Evolutionary conservation across 176 grass and related monocot genomes (phyloP).

Genomic region (Eleusine coracana): DNA sequence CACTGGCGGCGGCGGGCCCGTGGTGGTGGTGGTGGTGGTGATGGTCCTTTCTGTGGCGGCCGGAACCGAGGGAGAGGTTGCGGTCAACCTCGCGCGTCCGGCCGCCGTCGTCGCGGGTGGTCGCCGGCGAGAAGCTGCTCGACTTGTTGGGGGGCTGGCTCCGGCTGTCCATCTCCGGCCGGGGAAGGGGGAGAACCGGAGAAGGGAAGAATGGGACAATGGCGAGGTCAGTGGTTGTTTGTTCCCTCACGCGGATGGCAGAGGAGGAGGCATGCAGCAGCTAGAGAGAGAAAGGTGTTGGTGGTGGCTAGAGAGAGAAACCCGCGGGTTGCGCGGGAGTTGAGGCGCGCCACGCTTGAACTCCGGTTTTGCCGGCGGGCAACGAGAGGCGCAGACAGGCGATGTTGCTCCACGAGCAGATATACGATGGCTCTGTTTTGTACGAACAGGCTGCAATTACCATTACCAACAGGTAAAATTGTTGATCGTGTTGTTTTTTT

Average conservation of each 20-base stretch:
- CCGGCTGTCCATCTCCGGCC: conserved; percentile 46
- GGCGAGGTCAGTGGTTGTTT: conserved; percentile 38
- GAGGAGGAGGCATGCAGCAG: not conserved
- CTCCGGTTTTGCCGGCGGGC: conserved; percentile 26
- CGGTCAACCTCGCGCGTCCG: conserved; percentile 65
- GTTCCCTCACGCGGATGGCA: conserved; percentile 17
- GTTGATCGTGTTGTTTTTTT: too few species aligned
- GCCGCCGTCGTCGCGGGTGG: conserved; percentile 56
- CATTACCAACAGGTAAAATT: not conserved
- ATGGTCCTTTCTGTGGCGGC: conserved; percentile 38
- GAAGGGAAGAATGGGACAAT: conserved; percentile 9
- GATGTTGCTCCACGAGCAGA: too few species aligned
- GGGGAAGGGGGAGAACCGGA: not conserved
- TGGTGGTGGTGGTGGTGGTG: not conserved
- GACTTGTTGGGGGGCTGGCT: conserved; percentile 52
- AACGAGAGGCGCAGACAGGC: conserved; percentile 24
- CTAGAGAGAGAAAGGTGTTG: too few species aligned
- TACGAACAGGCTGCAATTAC: too few species aligned
- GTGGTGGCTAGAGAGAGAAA: conserved; percentile 1
- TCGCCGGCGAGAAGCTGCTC: conserved; percentile 48
- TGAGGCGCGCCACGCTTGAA: conserved; percentile 42
- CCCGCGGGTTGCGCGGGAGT: conserved; percentile 22
- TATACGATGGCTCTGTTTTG: not conserved
- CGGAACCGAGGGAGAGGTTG: conserved; percentile 73
- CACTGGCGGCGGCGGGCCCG: not conserved